Evolutionary conservation across 139 green algal species (phyloP), one percentile per base, ranked within the genome.

Genomic region (Picochlorum sp.): DNA sequence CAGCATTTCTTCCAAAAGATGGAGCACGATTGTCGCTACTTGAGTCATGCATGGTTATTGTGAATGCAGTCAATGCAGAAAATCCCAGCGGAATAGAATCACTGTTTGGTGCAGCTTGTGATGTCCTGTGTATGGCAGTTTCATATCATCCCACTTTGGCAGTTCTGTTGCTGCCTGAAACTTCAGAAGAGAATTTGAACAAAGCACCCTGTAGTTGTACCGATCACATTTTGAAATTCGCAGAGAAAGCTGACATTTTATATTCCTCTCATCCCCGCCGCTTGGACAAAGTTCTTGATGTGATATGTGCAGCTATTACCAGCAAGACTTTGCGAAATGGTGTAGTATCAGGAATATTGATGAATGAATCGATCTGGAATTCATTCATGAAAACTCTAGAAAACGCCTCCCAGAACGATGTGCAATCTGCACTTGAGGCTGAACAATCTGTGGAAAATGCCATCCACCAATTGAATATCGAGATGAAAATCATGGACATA

Each of bases 111-210:
- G 61, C 78, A 3, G 75, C 70, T 11, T 78, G 71, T 13, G 68
- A 75, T 9, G 51, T 82, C 45, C 65, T 85, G 26, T 54, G 65
- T n/a, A 56, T 60, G 1, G 76, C 79, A 3, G 70, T 79, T 20
- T 30, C 26, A 23, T 44, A 51, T 54, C 73, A 79, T 57, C 56
- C 71, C 2, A 70, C 72, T n/a, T 62, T 90, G 7, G 62, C 84
- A 21, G 79, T 87, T 23, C 50, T 66, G 0, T 58, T 90, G 18
- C 55, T 86, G 23, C 83, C 82, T 58, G 80, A 78, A 13, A 76
- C 60, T 2, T 38, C 26, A 1, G 64, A 88, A 24, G 63, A 83
- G 44, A 58, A 56, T 41, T 7, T 44, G 9, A 24, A 5, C 14
- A 45, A 50, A 24, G 8, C 57, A 23, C n/a, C 47, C 47, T 54